Evolutionary conservation across 805 yeast species (phyloP), one percentile per base, ranked within the genome.

Genomic region (Alloascoidea africana): DNA sequence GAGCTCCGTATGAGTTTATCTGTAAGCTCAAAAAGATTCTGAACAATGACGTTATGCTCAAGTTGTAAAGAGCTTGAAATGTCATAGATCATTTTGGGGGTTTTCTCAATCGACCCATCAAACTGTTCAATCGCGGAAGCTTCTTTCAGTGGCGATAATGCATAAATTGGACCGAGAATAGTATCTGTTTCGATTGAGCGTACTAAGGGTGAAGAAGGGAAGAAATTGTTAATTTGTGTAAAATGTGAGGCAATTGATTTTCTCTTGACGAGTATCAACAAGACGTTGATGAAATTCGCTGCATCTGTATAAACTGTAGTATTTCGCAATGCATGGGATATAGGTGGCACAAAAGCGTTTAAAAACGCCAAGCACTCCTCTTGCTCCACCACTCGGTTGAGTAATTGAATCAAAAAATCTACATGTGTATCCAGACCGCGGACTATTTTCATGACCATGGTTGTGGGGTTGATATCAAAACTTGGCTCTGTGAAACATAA

Each of bases 1-100:
- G 85, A 74, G 0, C 85, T 83, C 43, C 97, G 66, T 11, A 91
- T 70, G 34, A 91, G 66, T 48, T 70, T 76, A 51, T 87, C 81
- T 38, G 76, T 57, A 32, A 91, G 72, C 44, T 62, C 66, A 50
- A 83, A 85, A 32, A 86, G 62, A 39, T 83, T 63, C 40, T 76
- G 76, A 27, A 76, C 33, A 16, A 48, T 41, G 16, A 44, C 46
- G 11, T 38, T 37, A 16, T 42, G 39, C 38, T 48, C 52, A 8
- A 48, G 50, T 42, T 38, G 48, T 44, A 14, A 58, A 38, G 5
- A 53, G 41, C 27, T 44, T 46, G 14, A 37, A 6, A 48, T 44
- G 18, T 50, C 46, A 14, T 19, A 32, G 32, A 37, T 39, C 17
- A 37, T 36, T 6, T 39, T 42, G 4, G 37, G 38, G 13, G 39